These are phyloP conservation scores for Penicillium simplicissimum DNA, from an alignment of 495 filamentous ascomycete species.

Conservation along the genomic window DNA sequence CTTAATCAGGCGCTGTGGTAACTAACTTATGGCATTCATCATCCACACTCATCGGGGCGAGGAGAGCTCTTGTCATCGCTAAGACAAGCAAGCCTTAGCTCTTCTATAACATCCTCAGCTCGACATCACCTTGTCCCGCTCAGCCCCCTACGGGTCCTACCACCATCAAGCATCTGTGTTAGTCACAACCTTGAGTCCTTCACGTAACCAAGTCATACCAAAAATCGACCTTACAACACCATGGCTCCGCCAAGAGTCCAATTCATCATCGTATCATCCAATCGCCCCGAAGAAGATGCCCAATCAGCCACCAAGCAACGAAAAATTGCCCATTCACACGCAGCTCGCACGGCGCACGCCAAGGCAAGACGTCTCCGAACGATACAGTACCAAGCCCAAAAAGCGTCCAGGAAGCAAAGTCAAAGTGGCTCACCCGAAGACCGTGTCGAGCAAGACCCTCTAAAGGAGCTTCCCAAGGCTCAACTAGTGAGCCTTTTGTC, in stretches of 20 bases:
- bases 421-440: neutral
- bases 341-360: slow-evolving; percentile 25
- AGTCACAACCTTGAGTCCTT: neutral
- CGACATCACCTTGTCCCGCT: neutral
- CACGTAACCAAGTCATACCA: too few species aligned
- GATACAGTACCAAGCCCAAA: slow-evolving; percentile 25
- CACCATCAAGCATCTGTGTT: neutral
- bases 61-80: neutral
- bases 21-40: neutral
- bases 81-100: neutral
- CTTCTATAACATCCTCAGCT: neutral
- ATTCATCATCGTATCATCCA: slow-evolving; percentile 6
- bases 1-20: neutral
- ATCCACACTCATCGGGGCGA: neutral
- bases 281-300: slow-evolving; percentile 1
- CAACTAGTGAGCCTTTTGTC: neutral
- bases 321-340: slow-evolving; percentile 23
- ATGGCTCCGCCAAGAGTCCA: slow-evolving; percentile 8
- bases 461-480: neutral
- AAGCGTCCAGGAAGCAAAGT: neutral
- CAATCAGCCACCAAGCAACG: slow-evolving; percentile 36
- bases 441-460: neutral
- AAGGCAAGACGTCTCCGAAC: slow-evolving; percentile 23
- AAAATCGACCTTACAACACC: neutral
- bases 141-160: neutral